Conservation (phyloP, 1,139 yeast genomes). For the Scheffersomyces segobiensis region DNA sequence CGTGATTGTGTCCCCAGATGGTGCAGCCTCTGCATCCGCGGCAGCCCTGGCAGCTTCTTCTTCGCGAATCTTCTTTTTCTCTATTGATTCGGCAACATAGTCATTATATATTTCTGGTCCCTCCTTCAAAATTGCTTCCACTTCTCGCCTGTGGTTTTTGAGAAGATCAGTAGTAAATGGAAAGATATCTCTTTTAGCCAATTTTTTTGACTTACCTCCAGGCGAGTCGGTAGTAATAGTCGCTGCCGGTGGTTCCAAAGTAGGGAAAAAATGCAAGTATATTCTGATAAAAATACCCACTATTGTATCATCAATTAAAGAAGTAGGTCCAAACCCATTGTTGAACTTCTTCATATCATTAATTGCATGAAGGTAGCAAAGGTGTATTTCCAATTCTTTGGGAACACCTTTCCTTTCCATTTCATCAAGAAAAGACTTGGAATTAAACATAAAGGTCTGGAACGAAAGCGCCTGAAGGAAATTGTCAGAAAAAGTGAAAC, state of each 20-base stretch:
- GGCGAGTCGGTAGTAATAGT: constrained; percentile 25
- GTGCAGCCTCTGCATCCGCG: neutral
- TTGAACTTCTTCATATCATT: constrained; percentile 70
- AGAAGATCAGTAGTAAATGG: constrained; percentile 42
- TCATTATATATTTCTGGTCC: constrained; percentile 34
- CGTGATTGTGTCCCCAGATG: neutral
- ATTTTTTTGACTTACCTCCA: constrained; percentile 34
- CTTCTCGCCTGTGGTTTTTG: constrained; percentile 26
- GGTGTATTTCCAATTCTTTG: constrained; percentile 25
- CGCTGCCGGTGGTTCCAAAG: constrained; percentile 1
- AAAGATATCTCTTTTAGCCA: constrained; percentile 47
- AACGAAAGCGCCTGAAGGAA: constrained; percentile 48
- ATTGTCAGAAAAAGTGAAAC: constrained; percentile 58
- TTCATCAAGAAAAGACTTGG: constrained; percentile 33
- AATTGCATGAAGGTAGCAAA: constrained; percentile 52
- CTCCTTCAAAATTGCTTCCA: constrained; percentile 32
- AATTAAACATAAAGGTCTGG: constrained; percentile 44
- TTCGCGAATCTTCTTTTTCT: neutral
- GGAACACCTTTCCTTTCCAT: constrained; percentile 33
- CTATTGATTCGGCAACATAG: constrained; percentile 17
- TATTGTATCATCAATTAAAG: constrained; percentile 72
- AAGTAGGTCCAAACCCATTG: constrained; percentile 82
- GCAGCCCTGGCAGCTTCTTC: neutral
- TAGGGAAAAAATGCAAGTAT: constrained; percentile 26
- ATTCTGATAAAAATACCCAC: constrained; percentile 61